Evolutionary conservation across 2,329 filamentous ascomycete genomes (phyloP).

Genomic region (Pseudogymnoascus sp.): DNA sequence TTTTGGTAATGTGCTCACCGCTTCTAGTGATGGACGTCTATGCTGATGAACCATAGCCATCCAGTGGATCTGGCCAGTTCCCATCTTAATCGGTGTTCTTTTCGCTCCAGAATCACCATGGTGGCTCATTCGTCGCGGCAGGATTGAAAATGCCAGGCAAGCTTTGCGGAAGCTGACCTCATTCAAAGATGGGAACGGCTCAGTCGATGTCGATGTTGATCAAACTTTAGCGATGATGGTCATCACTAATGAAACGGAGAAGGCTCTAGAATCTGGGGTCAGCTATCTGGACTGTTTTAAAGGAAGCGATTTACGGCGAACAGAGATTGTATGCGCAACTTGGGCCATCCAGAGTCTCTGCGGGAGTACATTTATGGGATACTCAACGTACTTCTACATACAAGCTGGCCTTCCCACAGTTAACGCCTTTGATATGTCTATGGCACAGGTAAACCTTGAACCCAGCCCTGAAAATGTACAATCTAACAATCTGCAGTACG

Average conservation of each 20-base stretch:
- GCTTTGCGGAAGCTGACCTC: constrained; percentile 16
- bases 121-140: constrained; percentile 38
- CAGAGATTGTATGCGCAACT: constrained; percentile 51
- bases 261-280: constrained; percentile 58
- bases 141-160: constrained; percentile 35
- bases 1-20: constrained; percentile 37
- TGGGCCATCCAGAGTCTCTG: constrained; percentile 58
- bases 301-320: constrained; percentile 68
- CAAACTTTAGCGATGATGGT: constrained; percentile 90
- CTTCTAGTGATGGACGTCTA: constrained; percentile 34
- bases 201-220: constrained; percentile 49
- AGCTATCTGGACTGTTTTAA: constrained; percentile 79
- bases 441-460: constrained; percentile 42
- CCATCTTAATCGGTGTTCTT: constrained; percentile 35
- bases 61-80: constrained; percentile 42
- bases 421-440: constrained; percentile 52
- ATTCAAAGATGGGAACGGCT: constrained; percentile 12
- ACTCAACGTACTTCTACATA: constrained; percentile 55
- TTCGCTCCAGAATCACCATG: constrained; percentile 41
- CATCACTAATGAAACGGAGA: constrained; percentile 75
- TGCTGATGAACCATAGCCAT: constrained; percentile 38
- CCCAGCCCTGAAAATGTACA: background rate
- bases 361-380: constrained; percentile 57
- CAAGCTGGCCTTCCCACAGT: constrained; percentile 48
- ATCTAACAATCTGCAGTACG: constrained; percentile 27